phyloP scores from a whole-genome alignment of 495 filamentous ascomycete genomes.

The Aspergillus conjunctus region DNA sequence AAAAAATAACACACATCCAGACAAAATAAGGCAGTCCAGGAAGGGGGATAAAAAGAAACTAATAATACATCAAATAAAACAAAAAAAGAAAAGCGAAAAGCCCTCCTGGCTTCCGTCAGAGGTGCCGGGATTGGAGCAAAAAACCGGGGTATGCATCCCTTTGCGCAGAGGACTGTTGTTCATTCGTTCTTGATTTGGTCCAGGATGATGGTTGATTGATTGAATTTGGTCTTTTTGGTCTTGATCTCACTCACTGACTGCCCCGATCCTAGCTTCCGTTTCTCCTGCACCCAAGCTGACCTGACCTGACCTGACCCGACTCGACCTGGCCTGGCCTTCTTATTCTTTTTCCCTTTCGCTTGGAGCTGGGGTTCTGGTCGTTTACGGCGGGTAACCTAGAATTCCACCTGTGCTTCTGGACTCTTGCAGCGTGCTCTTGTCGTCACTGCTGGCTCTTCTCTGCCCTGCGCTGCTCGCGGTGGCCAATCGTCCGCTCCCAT shows the following conservation, averaged over 20 bases:
- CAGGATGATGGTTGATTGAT: slow-evolving; percentile 13
- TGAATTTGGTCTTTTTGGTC: slow-evolving; percentile 1
- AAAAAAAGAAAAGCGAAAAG: neutral
- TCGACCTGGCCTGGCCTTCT: no score
- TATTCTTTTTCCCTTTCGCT: slow-evolving; percentile 14
- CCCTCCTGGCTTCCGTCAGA: slow-evolving; percentile 8
- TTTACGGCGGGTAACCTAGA: slow-evolving; percentile 35
- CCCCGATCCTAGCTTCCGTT: slow-evolving; percentile 24
- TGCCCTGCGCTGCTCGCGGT: neutral
- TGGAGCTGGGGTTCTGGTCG: slow-evolving; percentile 23
- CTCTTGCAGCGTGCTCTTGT: neutral
- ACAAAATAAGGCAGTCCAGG: slow-evolving; percentile 7
- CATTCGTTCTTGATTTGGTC: slow-evolving; percentile 14
- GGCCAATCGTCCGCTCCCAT: slow-evolving; percentile 17
- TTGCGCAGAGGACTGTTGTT: slow-evolving; percentile 10
- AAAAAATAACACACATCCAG: neutral
- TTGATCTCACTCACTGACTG: slow-evolving; percentile 24
- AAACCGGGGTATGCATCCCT: slow-evolving; percentile 21
- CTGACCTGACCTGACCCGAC: no score
- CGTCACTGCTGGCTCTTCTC: slow-evolving; percentile 3
- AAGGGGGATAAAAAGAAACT: slow-evolving; percentile 2
- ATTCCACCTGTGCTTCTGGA: slow-evolving; percentile 17
- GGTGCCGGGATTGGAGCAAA: slow-evolving; percentile 13
- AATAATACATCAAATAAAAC: slow-evolving; percentile 3
- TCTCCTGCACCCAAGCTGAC: slow-evolving; percentile 13